Evolutionary conservation across 2,329 filamentous ascomycete species (phyloP).

Genomic region (Venturia aucupariae): DNA sequence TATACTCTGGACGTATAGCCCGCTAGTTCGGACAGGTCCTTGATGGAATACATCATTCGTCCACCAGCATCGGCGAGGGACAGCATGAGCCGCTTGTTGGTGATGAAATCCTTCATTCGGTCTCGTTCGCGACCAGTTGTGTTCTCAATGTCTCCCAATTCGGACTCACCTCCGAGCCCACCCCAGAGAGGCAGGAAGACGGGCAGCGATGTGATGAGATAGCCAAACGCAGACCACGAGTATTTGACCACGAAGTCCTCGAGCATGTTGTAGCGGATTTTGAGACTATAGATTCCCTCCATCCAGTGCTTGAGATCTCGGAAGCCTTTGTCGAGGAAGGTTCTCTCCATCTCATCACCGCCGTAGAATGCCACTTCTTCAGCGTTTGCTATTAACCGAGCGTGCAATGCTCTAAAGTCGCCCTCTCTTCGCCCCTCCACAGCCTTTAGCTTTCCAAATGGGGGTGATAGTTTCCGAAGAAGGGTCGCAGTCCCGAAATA

Average conservation of each 20-base stretch:
- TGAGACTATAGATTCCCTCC: constrained; percentile 96
- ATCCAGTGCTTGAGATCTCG: constrained; percentile 91
- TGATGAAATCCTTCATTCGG: constrained; percentile 98
- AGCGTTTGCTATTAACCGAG: constrained; percentile 87
- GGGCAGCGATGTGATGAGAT: constrained; percentile 83
- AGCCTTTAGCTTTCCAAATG: constrained; percentile 93
- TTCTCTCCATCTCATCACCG: constrained; percentile 88
- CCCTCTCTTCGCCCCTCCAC: constrained; percentile 93
- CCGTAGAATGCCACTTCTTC: constrained; percentile 98
- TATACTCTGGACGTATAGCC: constrained; percentile 96
- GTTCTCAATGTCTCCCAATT: constrained; percentile 46
- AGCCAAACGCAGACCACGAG: constrained; percentile 96
- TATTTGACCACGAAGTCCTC: constrained; percentile 98
- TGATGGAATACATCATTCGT: constrained; percentile 99
- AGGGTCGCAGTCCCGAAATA: constrained; percentile 93
- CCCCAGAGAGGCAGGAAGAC: constrained; percentile 94
- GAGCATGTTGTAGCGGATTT: constrained; percentile 96
- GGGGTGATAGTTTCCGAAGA: constrained; percentile 77
- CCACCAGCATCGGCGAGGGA: constrained; percentile 93
- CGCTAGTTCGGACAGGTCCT: constrained; percentile 89
- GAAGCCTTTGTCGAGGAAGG: constrained; percentile 85
- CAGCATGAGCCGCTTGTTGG: constrained; percentile 96
- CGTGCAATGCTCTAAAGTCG: constrained; percentile 85
- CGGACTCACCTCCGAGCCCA: constrained; percentile 64
- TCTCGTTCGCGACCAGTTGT: constrained; percentile 60